phyloP scores from a whole-genome alignment of 1,284 basidiomycete genomes.

The Golubevia pallescens region DNA sequence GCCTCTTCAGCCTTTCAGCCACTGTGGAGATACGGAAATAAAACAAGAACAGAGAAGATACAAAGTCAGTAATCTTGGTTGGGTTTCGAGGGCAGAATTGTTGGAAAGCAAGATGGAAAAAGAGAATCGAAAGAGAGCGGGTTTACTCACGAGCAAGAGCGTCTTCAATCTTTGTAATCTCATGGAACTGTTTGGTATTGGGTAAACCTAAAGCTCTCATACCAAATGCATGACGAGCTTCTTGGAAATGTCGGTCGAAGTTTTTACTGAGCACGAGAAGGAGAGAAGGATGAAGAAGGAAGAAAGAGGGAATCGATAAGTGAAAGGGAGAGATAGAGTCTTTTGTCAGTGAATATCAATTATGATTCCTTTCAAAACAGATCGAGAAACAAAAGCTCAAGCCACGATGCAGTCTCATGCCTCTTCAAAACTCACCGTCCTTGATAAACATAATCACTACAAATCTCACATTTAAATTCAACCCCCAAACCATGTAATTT shows the following conservation, averaged over 20 bases:
- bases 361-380: too few species aligned
- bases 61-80: too few species aligned
- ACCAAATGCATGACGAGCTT: slow-evolving; percentile 94
- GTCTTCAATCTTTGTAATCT: slow-evolving; percentile 96
- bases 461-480: slow-evolving; percentile 97
- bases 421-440: too few species aligned
- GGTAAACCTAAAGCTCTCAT: slow-evolving; percentile 97
- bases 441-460: slow-evolving; percentile 70
- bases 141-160: slow-evolving; percentile 79
- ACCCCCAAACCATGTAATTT: slow-evolving; percentile 96
- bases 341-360: too few species aligned
- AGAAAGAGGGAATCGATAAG: not conserved
- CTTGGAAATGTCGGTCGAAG: slow-evolving; percentile 91
- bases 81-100: too few species aligned
- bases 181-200: slow-evolving; percentile 98
- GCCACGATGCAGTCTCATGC: too few species aligned
- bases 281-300: too few species aligned
- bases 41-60: too few species aligned
- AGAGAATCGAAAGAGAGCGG: too few species aligned
- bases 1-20: slow-evolving; percentile 34
- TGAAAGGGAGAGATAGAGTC: not conserved
- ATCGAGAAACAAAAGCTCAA: too few species aligned
- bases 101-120: too few species aligned
- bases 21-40: too few species aligned
- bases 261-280: slow-evolving; percentile 71